These are phyloP conservation scores for Eragrostis nindensis DNA, from an alignment of 176 grass and related monocot species.

Conservation along the genomic window DNA sequence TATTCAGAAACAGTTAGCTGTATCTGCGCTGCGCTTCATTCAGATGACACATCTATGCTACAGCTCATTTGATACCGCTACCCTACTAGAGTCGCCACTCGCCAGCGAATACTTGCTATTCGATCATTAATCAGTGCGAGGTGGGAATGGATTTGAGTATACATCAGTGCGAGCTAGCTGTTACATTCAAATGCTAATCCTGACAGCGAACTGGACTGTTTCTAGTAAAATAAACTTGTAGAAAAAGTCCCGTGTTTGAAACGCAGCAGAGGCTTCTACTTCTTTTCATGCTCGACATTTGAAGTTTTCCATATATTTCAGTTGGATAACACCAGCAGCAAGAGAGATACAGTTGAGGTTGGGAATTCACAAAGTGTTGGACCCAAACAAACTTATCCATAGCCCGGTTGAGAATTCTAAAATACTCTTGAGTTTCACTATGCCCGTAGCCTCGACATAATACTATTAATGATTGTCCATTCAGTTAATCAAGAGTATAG, in stretches of 20 bases:
- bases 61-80: background rate
- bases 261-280: no score
- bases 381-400: no score
- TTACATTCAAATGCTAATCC: background rate
- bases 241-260: background rate
- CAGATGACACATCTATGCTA: background rate
- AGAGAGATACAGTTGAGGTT: no score
- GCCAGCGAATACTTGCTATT: background rate
- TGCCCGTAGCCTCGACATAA: no score
- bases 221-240: background rate
- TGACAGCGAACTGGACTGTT: background rate
- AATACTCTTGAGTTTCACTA: no score
- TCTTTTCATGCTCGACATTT: no score
- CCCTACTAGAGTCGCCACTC: background rate
- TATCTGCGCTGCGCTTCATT: background rate
- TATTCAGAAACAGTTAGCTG: conserved; percentile 1
- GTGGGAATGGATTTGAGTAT: background rate
- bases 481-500: no score
- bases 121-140: background rate
- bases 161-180: background rate
- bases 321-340: no score
- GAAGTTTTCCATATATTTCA: no score
- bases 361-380: no score
- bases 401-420: no score
- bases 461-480: no score